These are phyloP conservation scores for Podospora anserina DNA, from an alignment of 495 filamentous ascomycete species.

Conservation along the genomic window DNA sequence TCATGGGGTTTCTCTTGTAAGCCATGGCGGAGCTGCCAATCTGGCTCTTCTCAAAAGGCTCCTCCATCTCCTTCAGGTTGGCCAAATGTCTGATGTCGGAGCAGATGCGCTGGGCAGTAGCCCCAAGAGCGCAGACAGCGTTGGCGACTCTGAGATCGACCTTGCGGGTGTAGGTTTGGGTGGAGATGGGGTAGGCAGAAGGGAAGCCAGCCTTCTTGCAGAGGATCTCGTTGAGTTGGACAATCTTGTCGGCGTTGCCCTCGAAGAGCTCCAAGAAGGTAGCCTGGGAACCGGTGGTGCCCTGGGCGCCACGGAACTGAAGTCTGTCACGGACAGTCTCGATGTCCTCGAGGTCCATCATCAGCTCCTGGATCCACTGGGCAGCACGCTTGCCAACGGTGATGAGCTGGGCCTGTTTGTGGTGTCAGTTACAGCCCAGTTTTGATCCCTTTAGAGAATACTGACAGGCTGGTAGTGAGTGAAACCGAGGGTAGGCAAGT, in stretches of 20 bases:
- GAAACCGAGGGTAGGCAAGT: constrained; percentile 62
- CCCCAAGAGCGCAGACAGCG: constrained; percentile 76
- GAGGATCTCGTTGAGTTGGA: constrained; percentile 67
- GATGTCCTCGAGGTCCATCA: constrained; percentile 82
- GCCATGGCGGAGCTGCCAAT: constrained; percentile 62
- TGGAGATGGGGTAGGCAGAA: constrained; percentile 67
- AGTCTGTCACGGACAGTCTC: constrained; percentile 71
- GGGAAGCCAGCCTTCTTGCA: constrained; percentile 82
- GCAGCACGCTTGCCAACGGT: constrained; percentile 75
- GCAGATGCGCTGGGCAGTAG: constrained; percentile 68
- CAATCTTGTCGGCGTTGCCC: constrained; percentile 73
- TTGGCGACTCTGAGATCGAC: constrained; percentile 79
- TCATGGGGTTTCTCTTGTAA: constrained; percentile 76
- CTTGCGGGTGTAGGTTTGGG: constrained; percentile 67
- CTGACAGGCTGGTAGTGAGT: constrained; percentile 68
- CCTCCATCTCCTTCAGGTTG: constrained; percentile 66
- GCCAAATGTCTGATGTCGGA: constrained; percentile 79
- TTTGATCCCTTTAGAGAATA: constrained; percentile 5
- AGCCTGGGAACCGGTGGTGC: constrained; percentile 52
- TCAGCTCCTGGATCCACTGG: constrained; percentile 84
- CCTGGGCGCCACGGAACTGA: constrained; percentile 61
- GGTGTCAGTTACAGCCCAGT: background rate
- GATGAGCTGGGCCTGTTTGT: constrained; percentile 45
- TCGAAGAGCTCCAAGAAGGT: constrained; percentile 75
- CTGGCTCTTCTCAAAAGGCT: constrained; percentile 82